Base-by-base conservation (phyloP, 257 asterid genomes). In the Lavandula angustifolia region DNA sequence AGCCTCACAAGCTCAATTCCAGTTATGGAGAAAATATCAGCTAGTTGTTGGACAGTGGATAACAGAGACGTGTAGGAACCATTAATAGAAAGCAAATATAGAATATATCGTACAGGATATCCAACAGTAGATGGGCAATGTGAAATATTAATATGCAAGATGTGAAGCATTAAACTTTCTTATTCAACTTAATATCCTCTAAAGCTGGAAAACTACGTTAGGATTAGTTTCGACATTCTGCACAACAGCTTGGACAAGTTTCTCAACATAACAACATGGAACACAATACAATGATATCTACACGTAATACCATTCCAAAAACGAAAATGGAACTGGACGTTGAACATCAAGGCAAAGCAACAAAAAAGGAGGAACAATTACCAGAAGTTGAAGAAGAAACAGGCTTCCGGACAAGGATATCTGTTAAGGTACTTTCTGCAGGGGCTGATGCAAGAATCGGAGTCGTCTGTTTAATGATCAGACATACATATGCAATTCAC, bases 371-470 rank as follows among this genome's bases (percentile, higher is more conserved):
- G 42, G 8, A 10, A 52, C 12, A 29, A 50, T 65, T 80, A 94
- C 97, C 90, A 66, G 85, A 70, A 66, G 81, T 64, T 4, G 89
- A 78, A 72, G 96, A 75, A 69, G 96, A 80, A 42, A 79, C 76
- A 10, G 92, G 66, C 74, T 80, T 85, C 68, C 89, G 79, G 54
- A 94, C 95, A 35, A 94, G 76, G 52, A 94, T 87, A 74, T 94
- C 97, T 3, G 96, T 85, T 79, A 94, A 78, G 74, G 82, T 94
- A 72, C 89, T 82, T 78, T 94, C 99, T 1, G 78, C 75, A 22
- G 95, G 99, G 3, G 75, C 79, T 46, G 97, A 81, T 32, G 87
- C 86, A 63, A 90, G 78, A 62, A 90, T 77, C 22, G 99, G 99
- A 69, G 80, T 54, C n/a, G 92, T 77, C 99, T 94, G 67, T 53